Percentiles rank a stretch among this genome's conserved stretches.
Conservation (phyloP, 495 filamentous ascomycete genomes). For the Lindgomyces ingoldianus region DNA sequence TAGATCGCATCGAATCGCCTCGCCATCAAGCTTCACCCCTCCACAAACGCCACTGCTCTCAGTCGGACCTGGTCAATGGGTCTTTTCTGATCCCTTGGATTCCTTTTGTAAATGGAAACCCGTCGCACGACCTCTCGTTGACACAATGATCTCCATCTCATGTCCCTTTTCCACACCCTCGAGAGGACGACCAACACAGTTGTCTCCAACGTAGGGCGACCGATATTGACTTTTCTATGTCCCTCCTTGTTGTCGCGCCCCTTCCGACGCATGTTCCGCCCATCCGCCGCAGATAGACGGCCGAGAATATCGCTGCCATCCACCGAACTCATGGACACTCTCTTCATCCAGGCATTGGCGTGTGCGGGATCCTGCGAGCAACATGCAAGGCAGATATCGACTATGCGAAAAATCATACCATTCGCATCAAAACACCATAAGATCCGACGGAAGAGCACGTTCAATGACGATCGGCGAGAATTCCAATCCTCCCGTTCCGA, state of each 20-base stretch:
- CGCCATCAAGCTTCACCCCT: constrained; percentile 5
- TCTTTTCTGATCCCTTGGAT: neutral
- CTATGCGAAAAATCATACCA: neutral
- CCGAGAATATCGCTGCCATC: constrained; percentile 15
- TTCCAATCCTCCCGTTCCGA: constrained; percentile 9
- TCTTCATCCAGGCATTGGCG: constrained; percentile 67
- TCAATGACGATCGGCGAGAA: neutral
- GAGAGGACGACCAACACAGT: constrained; percentile 51
- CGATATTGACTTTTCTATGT: constrained; percentile 48
- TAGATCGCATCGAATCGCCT: neutral
- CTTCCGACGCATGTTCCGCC: constrained; percentile 11
- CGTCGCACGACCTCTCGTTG: constrained; percentile 36
- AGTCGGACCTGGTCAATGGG: constrained; percentile 13
- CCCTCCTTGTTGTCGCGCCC: constrained; percentile 26
- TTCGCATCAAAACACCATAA: constrained; percentile 22
- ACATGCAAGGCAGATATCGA: constrained; percentile 46
- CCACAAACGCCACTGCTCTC: neutral
- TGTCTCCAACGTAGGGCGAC: constrained; percentile 52
- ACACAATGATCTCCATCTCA: constrained; percentile 65
- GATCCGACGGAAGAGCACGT: constrained; percentile 24
- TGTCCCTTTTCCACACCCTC: constrained; percentile 61
- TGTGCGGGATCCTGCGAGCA: constrained; percentile 62
- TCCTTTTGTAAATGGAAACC: neutral
- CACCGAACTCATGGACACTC: constrained; percentile 49
- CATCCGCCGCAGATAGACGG: neutral